phyloP scores from a whole-genome alignment of 768 basidiomycete genomes.

The Auriscalpium microsporum region DNA sequence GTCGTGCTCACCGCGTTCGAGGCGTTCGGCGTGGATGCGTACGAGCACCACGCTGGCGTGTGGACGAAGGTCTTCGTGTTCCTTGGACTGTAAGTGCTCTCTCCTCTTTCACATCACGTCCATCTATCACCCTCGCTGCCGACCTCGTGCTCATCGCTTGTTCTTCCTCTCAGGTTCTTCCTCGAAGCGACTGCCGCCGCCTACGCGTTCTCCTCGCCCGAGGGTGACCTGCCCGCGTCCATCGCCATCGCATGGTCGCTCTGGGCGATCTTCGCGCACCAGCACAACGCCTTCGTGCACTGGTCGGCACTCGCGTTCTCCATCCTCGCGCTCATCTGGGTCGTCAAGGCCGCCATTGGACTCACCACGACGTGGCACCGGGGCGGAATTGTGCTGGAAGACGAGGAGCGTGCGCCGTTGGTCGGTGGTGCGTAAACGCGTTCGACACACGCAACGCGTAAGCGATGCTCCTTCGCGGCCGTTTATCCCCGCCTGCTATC shows the following conservation, averaged over 20 bases:
- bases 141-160: not conserved
- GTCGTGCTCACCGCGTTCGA: constrained; percentile 78
- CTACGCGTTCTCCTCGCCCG: constrained; percentile 84
- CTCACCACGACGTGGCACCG: constrained; percentile 31
- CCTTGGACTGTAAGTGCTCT: constrained; percentile 61
- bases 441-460: no score
- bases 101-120: not conserved
- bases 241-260: constrained; percentile 91
- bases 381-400: constrained; percentile 55
- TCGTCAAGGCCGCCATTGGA: constrained; percentile 67
- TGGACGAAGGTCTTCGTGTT: constrained; percentile 96
- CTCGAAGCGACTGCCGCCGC: constrained; percentile 87
- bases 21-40: constrained; percentile 78
- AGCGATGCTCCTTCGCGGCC: no score
- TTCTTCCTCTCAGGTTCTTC: constrained; percentile 55
- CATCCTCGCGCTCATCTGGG: constrained; percentile 77
- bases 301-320: constrained; percentile 84
- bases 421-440: constrained; percentile 33
- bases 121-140: not conserved
- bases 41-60: constrained; percentile 56
- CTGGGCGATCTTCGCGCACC: constrained; percentile 83
- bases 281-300: constrained; percentile 72
- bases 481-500: no score
- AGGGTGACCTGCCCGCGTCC: constrained; percentile 90
- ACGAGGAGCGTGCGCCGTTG: constrained; percentile 86